These are phyloP conservation scores for Allium fistulosum DNA, from an alignment of 106 monocot genomes.

Conservation along the genomic window DNA sequence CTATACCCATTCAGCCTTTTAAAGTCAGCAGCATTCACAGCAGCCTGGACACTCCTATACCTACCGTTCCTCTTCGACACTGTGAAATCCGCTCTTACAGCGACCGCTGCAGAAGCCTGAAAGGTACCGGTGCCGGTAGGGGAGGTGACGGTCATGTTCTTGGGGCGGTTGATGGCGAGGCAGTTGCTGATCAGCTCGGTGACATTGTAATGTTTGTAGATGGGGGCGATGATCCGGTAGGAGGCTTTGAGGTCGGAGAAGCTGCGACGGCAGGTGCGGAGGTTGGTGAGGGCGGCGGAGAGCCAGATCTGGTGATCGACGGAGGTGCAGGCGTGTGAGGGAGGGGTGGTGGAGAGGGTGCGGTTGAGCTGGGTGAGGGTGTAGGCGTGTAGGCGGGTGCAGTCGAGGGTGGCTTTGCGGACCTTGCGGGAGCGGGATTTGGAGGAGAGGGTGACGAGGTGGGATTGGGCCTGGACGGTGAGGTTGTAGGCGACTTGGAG, in stretches of 20 bases:
- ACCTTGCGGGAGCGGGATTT: background rate
- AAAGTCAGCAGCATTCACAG: constrained; percentile 25
- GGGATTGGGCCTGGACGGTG: background rate
- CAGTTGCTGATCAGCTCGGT: constrained; percentile 73
- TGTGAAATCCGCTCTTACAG: too few relatives aligned
- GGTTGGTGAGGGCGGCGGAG: constrained; percentile 68
- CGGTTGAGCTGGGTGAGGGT: constrained; percentile 76
- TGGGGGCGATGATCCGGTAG: constrained; percentile 14
- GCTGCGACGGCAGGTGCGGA: constrained; percentile 44
- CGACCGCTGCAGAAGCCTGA: too few relatives aligned
- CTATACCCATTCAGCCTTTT: constrained; percentile 1
- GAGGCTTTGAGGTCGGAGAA: constrained; percentile 38
- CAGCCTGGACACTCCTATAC: constrained; percentile 14
- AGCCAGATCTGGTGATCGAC: constrained; percentile 69
- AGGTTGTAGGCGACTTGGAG: constrained; percentile 12
- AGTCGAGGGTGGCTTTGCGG: constrained; percentile 37
- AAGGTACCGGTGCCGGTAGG: background rate
- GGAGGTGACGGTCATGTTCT: background rate
- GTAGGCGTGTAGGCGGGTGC: constrained; percentile 40
- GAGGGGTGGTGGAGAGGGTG: background rate
- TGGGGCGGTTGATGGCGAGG: constrained; percentile 48
- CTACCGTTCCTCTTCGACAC: too few relatives aligned
- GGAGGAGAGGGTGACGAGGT: constrained; percentile 1
- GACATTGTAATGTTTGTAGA: constrained; percentile 32
- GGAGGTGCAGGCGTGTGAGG: constrained; percentile 4